phyloP scores from a whole-genome alignment of 441 rosid species.

The Populus hybrid region DNA sequence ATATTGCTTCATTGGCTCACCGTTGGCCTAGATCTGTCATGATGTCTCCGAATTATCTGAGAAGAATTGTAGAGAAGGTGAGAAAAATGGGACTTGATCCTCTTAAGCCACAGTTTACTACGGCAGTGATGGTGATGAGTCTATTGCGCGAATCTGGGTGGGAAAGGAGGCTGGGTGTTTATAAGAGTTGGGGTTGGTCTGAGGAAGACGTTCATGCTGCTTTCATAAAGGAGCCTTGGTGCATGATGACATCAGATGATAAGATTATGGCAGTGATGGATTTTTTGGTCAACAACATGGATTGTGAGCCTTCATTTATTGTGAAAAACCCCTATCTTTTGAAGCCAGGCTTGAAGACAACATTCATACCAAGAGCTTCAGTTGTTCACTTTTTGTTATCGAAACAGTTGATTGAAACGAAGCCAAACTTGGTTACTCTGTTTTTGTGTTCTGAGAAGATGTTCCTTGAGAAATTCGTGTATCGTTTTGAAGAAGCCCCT shows the following conservation, averaged over 20 bases:
- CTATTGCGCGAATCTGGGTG: not conserved
- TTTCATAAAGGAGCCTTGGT: not conserved
- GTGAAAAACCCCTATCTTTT: not conserved
- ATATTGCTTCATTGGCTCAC: not conserved
- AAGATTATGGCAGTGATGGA: slow-evolving; percentile 21
- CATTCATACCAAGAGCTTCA: not conserved
- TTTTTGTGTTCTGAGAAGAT: not conserved
- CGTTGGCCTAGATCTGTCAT: not conserved
- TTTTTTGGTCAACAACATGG: slow-evolving; percentile 12
- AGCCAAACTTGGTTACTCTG: not conserved
- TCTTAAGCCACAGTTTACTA: not conserved
- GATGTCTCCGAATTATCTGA: not conserved
- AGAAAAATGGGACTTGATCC: slow-evolving; percentile 21
- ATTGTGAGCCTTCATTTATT: slow-evolving; percentile 10
- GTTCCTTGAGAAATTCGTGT: not conserved
- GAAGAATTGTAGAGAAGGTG: not conserved
- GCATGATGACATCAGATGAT: not conserved
- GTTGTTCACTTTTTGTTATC: slow-evolving; percentile 9
- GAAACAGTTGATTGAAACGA: slow-evolving; percentile 1
- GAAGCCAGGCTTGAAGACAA: slow-evolving; percentile 10
- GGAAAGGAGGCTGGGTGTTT: slow-evolving; percentile 8
- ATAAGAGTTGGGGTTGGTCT: slow-evolving; percentile 18
- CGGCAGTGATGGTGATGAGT: not conserved
- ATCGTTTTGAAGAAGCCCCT: not conserved
- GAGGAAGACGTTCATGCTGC: not conserved